Evolutionary conservation across 805 yeast genomes (phyloP).

Genomic region (Lipomyces orientalis): DNA sequence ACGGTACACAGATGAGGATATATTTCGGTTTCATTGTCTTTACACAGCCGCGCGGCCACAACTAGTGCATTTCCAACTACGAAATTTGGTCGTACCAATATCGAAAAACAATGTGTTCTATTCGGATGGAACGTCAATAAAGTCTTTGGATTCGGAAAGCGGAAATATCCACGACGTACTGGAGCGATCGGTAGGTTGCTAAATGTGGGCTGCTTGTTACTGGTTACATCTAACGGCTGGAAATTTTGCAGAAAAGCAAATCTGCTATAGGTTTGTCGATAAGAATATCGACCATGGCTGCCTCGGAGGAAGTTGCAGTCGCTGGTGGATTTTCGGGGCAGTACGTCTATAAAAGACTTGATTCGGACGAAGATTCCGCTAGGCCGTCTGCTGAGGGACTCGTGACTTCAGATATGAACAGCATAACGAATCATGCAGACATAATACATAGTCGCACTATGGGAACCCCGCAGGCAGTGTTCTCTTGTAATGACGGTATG

Average conservation of each 20-base stretch:
- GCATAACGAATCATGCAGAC: constrained; percentile 58
- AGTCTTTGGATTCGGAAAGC: constrained; percentile 40
- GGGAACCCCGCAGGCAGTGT: constrained; percentile 45
- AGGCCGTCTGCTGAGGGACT: constrained; percentile 45
- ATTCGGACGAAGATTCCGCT: constrained; percentile 13
- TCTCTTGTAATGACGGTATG: constrained; percentile 59
- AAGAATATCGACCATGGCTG: constrained; percentile 56
- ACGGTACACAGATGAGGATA: constrained; percentile 25
- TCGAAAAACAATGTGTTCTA: constrained; percentile 41
- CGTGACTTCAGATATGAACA: constrained; percentile 53
- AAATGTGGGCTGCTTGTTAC: constrained; percentile 29
- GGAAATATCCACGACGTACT: constrained; percentile 36
- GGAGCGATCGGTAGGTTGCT: constrained; percentile 16
- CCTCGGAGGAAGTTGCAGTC: constrained; percentile 51
- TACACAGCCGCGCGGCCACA: constrained; percentile 51
- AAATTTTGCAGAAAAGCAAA: constrained; percentile 23
- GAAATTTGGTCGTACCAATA: constrained; percentile 56
- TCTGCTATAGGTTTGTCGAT: constrained; percentile 39
- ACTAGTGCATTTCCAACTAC: constrained; percentile 62
- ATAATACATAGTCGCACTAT: constrained; percentile 38
- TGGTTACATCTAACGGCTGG: background rate
- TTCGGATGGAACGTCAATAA: constrained; percentile 42
- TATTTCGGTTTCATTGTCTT: constrained; percentile 20
- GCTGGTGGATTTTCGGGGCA: constrained; percentile 65
- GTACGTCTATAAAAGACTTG: constrained; percentile 49